Base-by-base conservation (phyloP, 2,329 filamentous ascomycete genomes). In the Ophiostoma sp. region DNA sequence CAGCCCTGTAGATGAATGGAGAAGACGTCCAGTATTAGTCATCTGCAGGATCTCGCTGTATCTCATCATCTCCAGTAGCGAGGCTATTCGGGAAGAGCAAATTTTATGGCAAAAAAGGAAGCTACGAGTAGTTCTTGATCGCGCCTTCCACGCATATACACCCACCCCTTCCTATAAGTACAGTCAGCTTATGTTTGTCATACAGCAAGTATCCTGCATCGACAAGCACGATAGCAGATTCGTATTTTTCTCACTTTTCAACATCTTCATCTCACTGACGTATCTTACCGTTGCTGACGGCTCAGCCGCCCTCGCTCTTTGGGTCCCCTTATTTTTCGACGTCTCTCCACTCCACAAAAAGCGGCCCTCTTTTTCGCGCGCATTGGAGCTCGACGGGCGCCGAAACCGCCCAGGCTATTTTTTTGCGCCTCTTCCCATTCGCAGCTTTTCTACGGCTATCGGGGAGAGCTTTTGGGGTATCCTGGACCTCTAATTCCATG, bases 281-380 rank as follows among this genome's bases (percentile, higher is more conserved):
- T 2, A 27, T 27, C 27, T 27, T 27, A 27, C 27, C 27, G 27
- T 47, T 47, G 49, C n/a, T 55, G 49, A 55, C 49, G 49, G 49
- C 49, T 55, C 55, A 5, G 4, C n/a, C 5, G 5, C 55, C 14
- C 55, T 58, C n/a, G 9, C 55, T 14, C 27, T 38, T 5, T 2
- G 36, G 16, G 4, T 9, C 49, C 55, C 27, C 60, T 12, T 14
- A 62, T 16, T 42, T 63, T 44, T 42, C 60, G 60, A 63, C 60
- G 60, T 38, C 60, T 63, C 60, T 63, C 60, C 60, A 64, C 68
- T 65, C 65, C 68, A 68, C 65, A 66, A 42, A 60, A 64, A 55
- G 64, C 64, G 64, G 67, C 45, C 45, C 64, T 44, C 27, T 55
- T 41, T 64, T 64, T 18, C 36, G 40, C 18, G 44, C 40, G 42